A percentile compares a stretch with the other conserved stretches of the same genome.
phyloP scores from a whole-genome alignment of 2,329 filamentous ascomycete species.

The Talaromyces amestolkiae region DNA sequence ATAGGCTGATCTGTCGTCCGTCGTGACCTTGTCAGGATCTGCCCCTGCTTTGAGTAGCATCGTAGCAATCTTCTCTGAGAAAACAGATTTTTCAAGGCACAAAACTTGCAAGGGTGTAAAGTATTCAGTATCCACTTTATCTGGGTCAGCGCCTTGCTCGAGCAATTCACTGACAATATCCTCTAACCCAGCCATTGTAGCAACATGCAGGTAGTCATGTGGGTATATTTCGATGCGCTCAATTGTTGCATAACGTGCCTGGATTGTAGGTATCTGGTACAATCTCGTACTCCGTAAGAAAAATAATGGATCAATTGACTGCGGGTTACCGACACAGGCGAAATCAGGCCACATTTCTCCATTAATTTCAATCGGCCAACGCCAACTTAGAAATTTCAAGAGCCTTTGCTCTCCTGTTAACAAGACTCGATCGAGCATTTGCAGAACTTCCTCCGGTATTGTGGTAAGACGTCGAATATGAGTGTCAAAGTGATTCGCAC shows the following conservation, averaged over 20 bases:
- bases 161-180: conserved; percentile 7
- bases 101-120: not conserved
- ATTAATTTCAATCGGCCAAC: not conserved
- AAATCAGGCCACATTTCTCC: not conserved
- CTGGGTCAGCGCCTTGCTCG: conserved; percentile 2
- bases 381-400: conserved; percentile 5
- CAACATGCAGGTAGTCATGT: conserved; percentile 7
- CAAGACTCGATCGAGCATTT: conserved; percentile 10
- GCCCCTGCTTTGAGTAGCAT: not conserved
- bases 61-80: too few relatives aligned
- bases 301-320: conserved; percentile 13
- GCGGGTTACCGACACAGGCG: conserved; percentile 7
- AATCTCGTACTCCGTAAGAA: conserved; percentile 14
- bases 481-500: conserved; percentile 7
- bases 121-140: not conserved
- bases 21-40: not conserved
- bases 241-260: not conserved
- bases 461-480: conserved; percentile 11
- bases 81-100: too few relatives aligned
- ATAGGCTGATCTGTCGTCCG: too few relatives aligned
- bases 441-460: conserved; percentile 2
- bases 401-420: not conserved
- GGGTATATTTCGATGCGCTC: not conserved
- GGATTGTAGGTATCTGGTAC: not conserved
- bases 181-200: not conserved